Evolutionary conservation across 148 eudicot species (phyloP), one percentile per base, ranked within the genome.

Genomic region (Rhododendron kiyosumense): DNA sequence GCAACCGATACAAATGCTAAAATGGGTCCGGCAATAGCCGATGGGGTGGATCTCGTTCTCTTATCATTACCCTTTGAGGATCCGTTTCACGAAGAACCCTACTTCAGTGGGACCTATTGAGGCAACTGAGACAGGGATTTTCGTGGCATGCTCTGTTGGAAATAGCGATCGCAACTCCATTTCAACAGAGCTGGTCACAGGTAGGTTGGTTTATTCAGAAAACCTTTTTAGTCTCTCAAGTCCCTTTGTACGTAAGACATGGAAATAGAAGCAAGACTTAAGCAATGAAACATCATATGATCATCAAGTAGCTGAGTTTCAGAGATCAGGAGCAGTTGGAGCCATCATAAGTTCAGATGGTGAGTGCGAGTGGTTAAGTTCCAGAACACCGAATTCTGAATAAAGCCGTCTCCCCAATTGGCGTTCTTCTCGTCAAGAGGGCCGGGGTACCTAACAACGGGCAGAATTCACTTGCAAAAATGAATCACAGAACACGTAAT

Each of bases 21-120:
- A 1, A 81, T 92, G 45, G 94, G 92, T 67, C 83, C 88, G 26
- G 28, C 78, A 18, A 87, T 91, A 51, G 11, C 87, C 0, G 92
- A 93, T 22, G 89, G 91, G 93, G 93, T 92, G 0, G 92, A 93
- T 85, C 57, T 92, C 28, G 82, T 91, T 89, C 90, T 3, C 11
- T 92, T 90, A 13, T 92, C 91, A 0, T 3, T 91, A 14, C 92
- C 89, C 1, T 88, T 88, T 5, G 14, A 22, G 14, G 15, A 17
- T 4, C 45, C 9, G 1, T 34, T 74, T 28, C 15, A 74, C 0
- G 8, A 34, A 34, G 17, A 46, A 74, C 24, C 3, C 46, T 3
- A 73, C 32, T 14, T 41, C 22, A 1, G 41, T 89, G 15, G 91
- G 88, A 8, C 41, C 93, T 13, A 91, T 90, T 81, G 89, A 82